Evolutionary conservation across 371 early-diverging fungal species (phyloP), one percentile per base, ranked within the genome.

Genomic region (Phascolomyces articulosus): DNA sequence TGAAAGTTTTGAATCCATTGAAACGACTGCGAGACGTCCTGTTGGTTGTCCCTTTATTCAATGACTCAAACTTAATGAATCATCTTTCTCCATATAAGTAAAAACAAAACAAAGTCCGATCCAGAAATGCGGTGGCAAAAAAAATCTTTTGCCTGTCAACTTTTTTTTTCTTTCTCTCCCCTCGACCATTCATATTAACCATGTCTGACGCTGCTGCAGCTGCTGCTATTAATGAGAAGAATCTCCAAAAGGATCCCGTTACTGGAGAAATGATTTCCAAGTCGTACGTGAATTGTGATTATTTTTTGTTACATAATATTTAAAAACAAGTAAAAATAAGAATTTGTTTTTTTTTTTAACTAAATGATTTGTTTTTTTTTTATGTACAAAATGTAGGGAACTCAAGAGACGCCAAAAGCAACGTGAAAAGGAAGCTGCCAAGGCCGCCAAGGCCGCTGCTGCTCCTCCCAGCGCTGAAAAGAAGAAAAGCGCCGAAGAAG

Each of bases 181-280:
- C 34, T 48, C 38, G 51, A 61, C 51, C 54, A 26, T 47, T 26
- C 4, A 16, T 34, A 31, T n/a, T 16, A 44, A 44, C 44, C 8
- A 63, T 63, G 63, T 56, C 63, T 21, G 63, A 63, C n/a, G 40
- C 66, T 60, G 67, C 62, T 47, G 64, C 68, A 41, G 64, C 69
- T 26, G 69, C 71, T 60, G 64, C 67, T 40, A 67, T 69, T 56
- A 71, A 73, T 29, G 82, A 78, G 62, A 95, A 95, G 83, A 82
- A 82, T 71, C 88, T 92, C 60, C 74, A 91, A 77, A 73, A 87
- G 75, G 98, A 98, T 70, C 88, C 89, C 65, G 94, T 89, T 38
- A 96, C 98, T 31, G 96, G 96, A 40, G 97, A 97, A 82, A 90
- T 89, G 90, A 87, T 98, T 71, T 97, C 97, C 77, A 98, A 98